A percentile compares a stretch with the other conserved stretches of the same genome.
phyloP scores from a whole-genome alignment of 2,329 filamentous ascomycete species.

The Teratosphaeria destructans region DNA sequence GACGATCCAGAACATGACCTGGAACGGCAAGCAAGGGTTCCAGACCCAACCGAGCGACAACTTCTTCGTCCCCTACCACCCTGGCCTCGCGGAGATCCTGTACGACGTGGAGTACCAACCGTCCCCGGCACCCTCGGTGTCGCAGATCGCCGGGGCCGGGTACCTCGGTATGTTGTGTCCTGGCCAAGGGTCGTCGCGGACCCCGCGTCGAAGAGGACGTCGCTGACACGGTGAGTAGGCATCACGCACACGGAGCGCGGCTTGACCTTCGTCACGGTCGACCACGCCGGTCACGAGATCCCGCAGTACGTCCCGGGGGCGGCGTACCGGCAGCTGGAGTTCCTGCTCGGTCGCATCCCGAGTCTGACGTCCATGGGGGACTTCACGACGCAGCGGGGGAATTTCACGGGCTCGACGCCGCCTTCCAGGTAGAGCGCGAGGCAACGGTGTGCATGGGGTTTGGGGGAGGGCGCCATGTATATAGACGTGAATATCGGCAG shows the following conservation, averaged over 20 bases:
- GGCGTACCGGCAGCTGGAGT: slow-evolving; percentile 32
- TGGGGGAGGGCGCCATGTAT: not conserved
- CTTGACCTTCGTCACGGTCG: slow-evolving; percentile 14
- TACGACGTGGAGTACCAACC: slow-evolving; percentile 9
- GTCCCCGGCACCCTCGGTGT: slow-evolving; percentile 1
- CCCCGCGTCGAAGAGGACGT: not conserved
- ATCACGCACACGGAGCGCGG: slow-evolving; percentile 13
- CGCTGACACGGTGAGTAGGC: not conserved
- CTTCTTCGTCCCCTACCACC: slow-evolving; percentile 17
- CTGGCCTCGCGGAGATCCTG: slow-evolving; percentile 5
- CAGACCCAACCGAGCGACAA: slow-evolving; percentile 11
- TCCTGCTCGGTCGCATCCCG: slow-evolving; percentile 31
- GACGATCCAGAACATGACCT: slow-evolving; percentile 22
- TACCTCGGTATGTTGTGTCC: slow-evolving; percentile 9
- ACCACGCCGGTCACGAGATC: slow-evolving; percentile 20
- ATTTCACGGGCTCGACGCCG: slow-evolving; percentile 11
- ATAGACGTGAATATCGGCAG: not conserved
- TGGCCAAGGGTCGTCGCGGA: not conserved
- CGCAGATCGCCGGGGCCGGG: slow-evolving; percentile 14
- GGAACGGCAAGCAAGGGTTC: slow-evolving; percentile 22
- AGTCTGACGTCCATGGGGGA: slow-evolving; percentile 18
- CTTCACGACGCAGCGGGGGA: slow-evolving; percentile 14
- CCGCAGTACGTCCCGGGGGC: slow-evolving; percentile 33
- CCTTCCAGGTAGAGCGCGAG: not conserved
- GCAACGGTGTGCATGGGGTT: not conserved